Percentiles rank a stretch among this genome's conserved stretches.
Conservation (phyloP, 2,329 filamentous ascomycete species). For the Claviceps lovelessii region DNA sequence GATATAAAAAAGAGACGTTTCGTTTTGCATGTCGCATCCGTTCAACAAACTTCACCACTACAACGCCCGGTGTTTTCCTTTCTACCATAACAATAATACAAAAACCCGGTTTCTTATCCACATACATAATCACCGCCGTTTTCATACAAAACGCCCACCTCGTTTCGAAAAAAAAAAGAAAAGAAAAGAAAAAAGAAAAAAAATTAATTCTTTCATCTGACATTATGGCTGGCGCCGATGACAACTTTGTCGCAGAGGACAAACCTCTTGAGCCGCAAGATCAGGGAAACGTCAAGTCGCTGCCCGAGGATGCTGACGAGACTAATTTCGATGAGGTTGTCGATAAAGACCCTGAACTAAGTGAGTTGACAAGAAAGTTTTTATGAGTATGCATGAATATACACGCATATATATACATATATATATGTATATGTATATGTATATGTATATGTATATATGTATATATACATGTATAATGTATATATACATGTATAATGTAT, state of each 20-base stretch:
- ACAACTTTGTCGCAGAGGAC: constrained; percentile 3
- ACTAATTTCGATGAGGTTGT: neutral
- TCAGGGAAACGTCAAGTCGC: constrained; percentile 1
- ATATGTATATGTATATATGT: too few species aligned
- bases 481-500: too few species aligned
- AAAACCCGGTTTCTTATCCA: too few species aligned
- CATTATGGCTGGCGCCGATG: constrained; percentile 1
- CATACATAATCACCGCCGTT: too few species aligned
- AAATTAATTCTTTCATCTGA: neutral
- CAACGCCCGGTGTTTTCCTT: too few species aligned
- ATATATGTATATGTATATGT: too few species aligned
- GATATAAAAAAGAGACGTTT: neutral
- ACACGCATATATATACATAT: too few species aligned
- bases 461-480: too few species aligned
- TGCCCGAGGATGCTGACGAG: constrained; percentile 4
- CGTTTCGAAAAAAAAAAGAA: neutral
- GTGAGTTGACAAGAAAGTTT: neutral
- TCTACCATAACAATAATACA: too few species aligned
- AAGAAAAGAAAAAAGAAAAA: neutral
- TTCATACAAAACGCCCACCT: neutral
- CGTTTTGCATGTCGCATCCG: too few species aligned
- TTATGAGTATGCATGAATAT: too few species aligned
- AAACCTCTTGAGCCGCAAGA: neutral
- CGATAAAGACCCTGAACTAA: constrained; percentile 1
- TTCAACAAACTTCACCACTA: too few species aligned